Evolutionary conservation across 2,329 filamentous ascomycete species (phyloP).

Genomic region (Trichoderma sp.): DNA sequence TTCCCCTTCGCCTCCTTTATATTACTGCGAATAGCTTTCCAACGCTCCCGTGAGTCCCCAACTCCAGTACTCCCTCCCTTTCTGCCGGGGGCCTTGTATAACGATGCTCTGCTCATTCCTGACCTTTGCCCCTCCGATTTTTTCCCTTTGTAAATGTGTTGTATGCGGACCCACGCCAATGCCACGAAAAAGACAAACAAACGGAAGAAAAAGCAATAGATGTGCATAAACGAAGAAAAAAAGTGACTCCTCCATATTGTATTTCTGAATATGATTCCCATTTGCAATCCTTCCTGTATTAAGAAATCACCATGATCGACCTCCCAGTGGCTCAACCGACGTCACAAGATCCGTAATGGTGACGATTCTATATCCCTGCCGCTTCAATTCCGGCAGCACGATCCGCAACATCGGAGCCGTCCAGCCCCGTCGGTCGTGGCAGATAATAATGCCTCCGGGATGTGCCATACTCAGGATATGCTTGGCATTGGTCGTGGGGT

Average conservation of each 20-base stretch:
- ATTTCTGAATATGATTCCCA: neutral
- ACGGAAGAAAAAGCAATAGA: neutral
- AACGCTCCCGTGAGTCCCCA: slow-evolving; percentile 5
- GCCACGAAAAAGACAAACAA: neutral
- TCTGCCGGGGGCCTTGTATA: neutral
- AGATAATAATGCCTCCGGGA: slow-evolving; percentile 77
- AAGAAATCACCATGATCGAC: slow-evolving; percentile 21
- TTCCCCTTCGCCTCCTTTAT: neutral
- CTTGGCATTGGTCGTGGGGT: slow-evolving; percentile 66
- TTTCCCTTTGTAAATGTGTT: neutral
- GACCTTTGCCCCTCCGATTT: neutral
- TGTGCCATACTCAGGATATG: slow-evolving; percentile 79
- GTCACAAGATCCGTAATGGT: slow-evolving; percentile 67
- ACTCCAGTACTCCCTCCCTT: slow-evolving; percentile 6
- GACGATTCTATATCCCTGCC: slow-evolving; percentile 68
- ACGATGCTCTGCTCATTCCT: neutral
- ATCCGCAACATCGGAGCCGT: slow-evolving; percentile 73
- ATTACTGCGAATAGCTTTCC: neutral
- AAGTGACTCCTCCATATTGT: neutral
- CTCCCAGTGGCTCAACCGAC: slow-evolving; percentile 31
- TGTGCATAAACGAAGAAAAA: neutral
- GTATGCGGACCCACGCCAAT: slow-evolving; percentile 1
- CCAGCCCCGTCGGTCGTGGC: slow-evolving; percentile 82
- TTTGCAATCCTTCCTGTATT: neutral
- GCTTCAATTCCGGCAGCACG: slow-evolving; percentile 69